Conservation (phyloP, 2,329 filamentous ascomycete genomes). For the Aaosphaeria arxii region DNA sequence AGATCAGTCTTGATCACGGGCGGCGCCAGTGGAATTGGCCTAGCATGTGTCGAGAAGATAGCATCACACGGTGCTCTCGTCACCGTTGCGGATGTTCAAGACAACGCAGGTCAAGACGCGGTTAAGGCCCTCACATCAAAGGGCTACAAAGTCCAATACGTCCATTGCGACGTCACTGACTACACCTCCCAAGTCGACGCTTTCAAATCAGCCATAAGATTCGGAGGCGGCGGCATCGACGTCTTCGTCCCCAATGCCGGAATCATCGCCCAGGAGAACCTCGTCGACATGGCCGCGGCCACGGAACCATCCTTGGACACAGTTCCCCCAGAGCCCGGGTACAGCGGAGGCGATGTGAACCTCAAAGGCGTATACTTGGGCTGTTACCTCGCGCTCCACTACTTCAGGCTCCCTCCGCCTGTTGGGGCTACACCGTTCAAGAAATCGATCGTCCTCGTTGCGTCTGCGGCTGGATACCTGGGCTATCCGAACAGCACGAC, state of each 20-base stretch:
- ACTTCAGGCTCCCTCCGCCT: slow-evolving; percentile 18
- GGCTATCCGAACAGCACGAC: slow-evolving; percentile 18
- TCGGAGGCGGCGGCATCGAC: slow-evolving; percentile 24
- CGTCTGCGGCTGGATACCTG: slow-evolving; percentile 20
- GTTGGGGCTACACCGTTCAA: slow-evolving; percentile 8
- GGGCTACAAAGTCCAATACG: slow-evolving; percentile 24
- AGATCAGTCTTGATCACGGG: slow-evolving; percentile 24
- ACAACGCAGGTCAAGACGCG: slow-evolving; percentile 8
- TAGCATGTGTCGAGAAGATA: slow-evolving; percentile 14
- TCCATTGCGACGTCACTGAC: slow-evolving; percentile 26
- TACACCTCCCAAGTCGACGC: slow-evolving; percentile 24
- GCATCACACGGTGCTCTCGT: slow-evolving; percentile 20
- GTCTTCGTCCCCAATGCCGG: slow-evolving; percentile 31
- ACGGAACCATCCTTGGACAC: slow-evolving; percentile 7
- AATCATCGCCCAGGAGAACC: slow-evolving; percentile 17
- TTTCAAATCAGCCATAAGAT: slow-evolving; percentile 27
- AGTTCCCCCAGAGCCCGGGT: slow-evolving; percentile 15
- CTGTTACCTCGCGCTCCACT: slow-evolving; percentile 22
- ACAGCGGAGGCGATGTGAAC: slow-evolving; percentile 17
- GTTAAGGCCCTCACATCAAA: slow-evolving; percentile 10
- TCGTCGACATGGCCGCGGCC: slow-evolving; percentile 18
- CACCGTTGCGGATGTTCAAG: slow-evolving; percentile 21
- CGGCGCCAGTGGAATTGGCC: slow-evolving; percentile 23
- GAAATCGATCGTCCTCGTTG: slow-evolving; percentile 18
- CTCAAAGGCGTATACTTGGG: slow-evolving; percentile 19